Evolutionary conservation across 2,329 filamentous ascomycete species (phyloP).

Genomic region (Fusarium sp.): DNA sequence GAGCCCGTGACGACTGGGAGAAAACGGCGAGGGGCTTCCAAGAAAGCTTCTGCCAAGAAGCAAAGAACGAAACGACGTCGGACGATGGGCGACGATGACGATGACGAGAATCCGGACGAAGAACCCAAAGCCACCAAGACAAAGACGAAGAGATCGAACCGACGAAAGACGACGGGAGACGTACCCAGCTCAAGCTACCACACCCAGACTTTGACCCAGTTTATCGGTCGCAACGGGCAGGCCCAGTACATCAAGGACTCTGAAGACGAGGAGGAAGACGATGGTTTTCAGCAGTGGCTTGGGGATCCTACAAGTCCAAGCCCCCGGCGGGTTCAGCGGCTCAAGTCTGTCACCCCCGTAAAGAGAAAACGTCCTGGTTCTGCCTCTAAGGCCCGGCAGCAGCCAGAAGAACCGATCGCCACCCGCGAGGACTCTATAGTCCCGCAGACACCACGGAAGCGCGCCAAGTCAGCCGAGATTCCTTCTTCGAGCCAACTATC

Average conservation of each 20-base stretch:
- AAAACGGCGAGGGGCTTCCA: slow-evolving; percentile 35
- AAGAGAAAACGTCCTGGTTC: slow-evolving; percentile 31
- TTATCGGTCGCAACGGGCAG: slow-evolving; percentile 41
- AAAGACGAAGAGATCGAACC: slow-evolving; percentile 18
- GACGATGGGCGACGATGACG: slow-evolving; percentile 42
- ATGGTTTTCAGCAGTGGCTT: slow-evolving; percentile 49
- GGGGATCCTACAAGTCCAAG: slow-evolving; percentile 44
- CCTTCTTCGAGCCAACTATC: slow-evolving; percentile 53
- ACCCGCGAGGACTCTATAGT: slow-evolving; percentile 48
- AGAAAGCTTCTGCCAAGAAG: slow-evolving; percentile 21
- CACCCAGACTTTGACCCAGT: slow-evolving; percentile 55
- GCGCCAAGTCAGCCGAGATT: slow-evolving; percentile 49
- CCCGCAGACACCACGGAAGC: slow-evolving; percentile 54
- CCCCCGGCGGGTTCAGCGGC: slow-evolving; percentile 21
- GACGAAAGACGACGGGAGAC: slow-evolving; percentile 48
- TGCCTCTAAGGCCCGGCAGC: slow-evolving; percentile 30
- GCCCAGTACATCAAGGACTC: slow-evolving; percentile 49
- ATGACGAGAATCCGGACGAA: not conserved
- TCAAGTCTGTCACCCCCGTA: slow-evolving; percentile 14
- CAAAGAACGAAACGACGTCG: slow-evolving; percentile 41
- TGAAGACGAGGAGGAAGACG: slow-evolving; percentile 49
- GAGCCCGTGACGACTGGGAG: slow-evolving; percentile 39
- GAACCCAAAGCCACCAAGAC: slow-evolving; percentile 29
- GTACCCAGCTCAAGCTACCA: slow-evolving; percentile 47
- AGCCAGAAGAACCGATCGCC: slow-evolving; percentile 4